Base-by-base conservation (phyloP, 805 yeast species). In the Alloascoidea hylecoeti region DNA sequence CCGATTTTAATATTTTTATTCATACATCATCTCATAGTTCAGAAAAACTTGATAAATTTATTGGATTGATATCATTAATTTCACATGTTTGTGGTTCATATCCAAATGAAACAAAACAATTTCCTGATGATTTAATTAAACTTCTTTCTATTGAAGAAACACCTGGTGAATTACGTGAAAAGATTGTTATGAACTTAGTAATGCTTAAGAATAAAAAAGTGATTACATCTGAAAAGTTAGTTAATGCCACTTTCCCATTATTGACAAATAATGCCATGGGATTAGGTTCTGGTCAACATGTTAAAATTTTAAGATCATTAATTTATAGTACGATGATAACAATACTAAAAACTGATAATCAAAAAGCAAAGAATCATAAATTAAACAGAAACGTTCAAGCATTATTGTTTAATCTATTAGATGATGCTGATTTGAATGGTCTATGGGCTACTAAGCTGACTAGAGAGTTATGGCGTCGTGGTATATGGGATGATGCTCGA, bases 401-500 rank as follows among this genome's bases (percentile, higher is more conserved):
- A 0, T 59, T 92, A 36, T 69, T 94, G 38, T 89, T 92, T 66
- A 84, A 83, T 49, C 64, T 89, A 45, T 63, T 92, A 35, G 95
- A 85, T 46, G 77, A 82, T 55, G 75, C 81, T 42, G 82, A 76
- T 46, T 70, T 84, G 33, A 83, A 80, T 49, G 96, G 96, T 28
- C 61, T 92, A 16, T 92, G 97, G 96, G 96, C 97, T 4, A 83
- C 96, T 2, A 88, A 85, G 51, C 63, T 92, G 41, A 86, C 96
- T 3, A 72, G 97, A 53, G 97, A 92, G 57, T 64, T 92, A 38
- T 92, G 99, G 99, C 73, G 95, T 63, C 72, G 97, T 54, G 95
- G 95, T 52, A 82, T 92, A 41, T 92, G 99, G 99, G 96, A 86
- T 56, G 99, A 92, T 56, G 72, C 95, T 0, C 68, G 96, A 50